Evolutionary conservation across 176 grass and related monocot species (phyloP), one percentile per base, ranked within the genome.

Genomic region (Oryza glumipatula): DNA sequence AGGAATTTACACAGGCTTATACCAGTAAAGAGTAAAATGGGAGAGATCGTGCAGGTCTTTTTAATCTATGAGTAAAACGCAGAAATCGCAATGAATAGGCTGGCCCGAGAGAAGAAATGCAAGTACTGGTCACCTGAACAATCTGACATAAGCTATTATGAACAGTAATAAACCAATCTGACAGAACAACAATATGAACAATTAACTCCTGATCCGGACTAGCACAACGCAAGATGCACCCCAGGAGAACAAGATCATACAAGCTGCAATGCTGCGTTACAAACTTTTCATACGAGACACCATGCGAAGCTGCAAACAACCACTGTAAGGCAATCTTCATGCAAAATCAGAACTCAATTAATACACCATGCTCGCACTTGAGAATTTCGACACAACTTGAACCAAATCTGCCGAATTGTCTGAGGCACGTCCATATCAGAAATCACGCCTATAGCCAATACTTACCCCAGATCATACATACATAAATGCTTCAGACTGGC

Each of bases 401-500:
- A 32, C 10, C 3, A 9, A 7, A 11, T 16, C 68, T 24, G 11
- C 4, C 11, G 33, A 48, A 8, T 0, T 24, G 3, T 68, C 19
- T 38, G 33, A 45, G 9, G 9, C 22, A 65, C 43, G 77, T 15
- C 74, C 38, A 7, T 13, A 83, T 41, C 54, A 68, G 21, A 26
- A 13, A 54, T 76, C 72, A 58, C 67, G 68, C 26, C 78, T 8
- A 3, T 3, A 48, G 24, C 14, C 23, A 82, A 77, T 82, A 85
- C 22, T 67, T 46, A 13, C 44, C n/a, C 6, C 17, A 8, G 67
- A 24, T 22, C 24, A 86, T 24, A 84, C 22, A 51, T 74, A 76
- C 72, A 87, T 90, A 74, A 90, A 90, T 83, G 84, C 61, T 69
- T 0, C 68, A 63, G 19, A 49, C 61, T 43, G 30, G 32, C 52